Evolutionary conservation across 2,329 filamentous ascomycete genomes (phyloP).

Genomic region (Hypoxylon sp.): DNA sequence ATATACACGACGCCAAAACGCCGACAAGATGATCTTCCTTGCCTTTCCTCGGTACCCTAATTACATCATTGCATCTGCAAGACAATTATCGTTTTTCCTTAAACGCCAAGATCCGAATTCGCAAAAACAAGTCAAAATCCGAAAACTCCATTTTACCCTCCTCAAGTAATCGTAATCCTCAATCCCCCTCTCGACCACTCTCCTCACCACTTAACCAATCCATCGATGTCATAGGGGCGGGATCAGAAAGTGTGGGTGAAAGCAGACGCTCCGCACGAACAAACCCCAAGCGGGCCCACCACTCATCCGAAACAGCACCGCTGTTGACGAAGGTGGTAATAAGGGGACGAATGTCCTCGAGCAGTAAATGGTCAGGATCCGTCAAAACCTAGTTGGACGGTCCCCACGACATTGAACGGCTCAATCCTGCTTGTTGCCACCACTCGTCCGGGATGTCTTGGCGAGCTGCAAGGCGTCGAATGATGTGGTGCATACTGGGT

Average conservation of each 20-base stretch:
- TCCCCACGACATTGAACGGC: constrained; percentile 67
- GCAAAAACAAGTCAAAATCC: not conserved
- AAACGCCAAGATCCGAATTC: constrained; percentile 18
- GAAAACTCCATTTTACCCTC: constrained; percentile 3
- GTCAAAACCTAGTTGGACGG: constrained; percentile 45
- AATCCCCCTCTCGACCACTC: not conserved
- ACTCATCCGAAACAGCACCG: not conserved
- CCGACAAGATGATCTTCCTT: constrained; percentile 8
- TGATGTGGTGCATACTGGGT: constrained; percentile 78
- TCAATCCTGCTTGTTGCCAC: constrained; percentile 81
- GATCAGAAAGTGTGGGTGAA: too few species aligned
- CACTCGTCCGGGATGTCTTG: constrained; percentile 86
- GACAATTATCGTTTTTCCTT: constrained; percentile 11
- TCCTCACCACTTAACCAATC: not conserved
- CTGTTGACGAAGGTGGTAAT: not conserved
- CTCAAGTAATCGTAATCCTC: not conserved
- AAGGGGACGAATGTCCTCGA: not conserved
- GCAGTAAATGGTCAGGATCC: not conserved
- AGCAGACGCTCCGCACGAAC: not conserved
- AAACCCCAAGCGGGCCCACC: not conserved
- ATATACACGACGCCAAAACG: constrained; percentile 11
- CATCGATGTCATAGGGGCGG: not conserved
- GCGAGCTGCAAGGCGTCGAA: constrained; percentile 77
- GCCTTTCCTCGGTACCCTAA: constrained; percentile 4
- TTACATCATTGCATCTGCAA: constrained; percentile 2